A percentile compares a stretch with the other conserved stretches of the same genome.
These are phyloP conservation scores for Boletellus emodensis DNA, from an alignment of 768 basidiomycete genomes.

Conservation along the genomic window DNA sequence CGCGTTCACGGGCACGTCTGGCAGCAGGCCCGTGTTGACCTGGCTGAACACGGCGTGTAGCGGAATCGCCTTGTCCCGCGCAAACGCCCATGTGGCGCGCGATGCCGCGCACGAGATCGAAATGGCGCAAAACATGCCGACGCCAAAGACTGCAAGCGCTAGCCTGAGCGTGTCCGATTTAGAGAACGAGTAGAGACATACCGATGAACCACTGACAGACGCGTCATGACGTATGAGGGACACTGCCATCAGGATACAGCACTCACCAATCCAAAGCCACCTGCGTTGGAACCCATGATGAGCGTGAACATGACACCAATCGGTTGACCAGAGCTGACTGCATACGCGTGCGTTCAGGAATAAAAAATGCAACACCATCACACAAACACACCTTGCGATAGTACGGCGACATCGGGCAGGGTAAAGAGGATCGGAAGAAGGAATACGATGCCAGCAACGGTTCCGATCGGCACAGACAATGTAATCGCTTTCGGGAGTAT, in stretches of 20 bases:
- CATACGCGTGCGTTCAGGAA: not conserved
- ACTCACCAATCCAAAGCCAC: slow-evolving; percentile 59
- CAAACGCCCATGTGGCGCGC: slow-evolving; percentile 68
- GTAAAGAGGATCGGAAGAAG: slow-evolving; percentile 65
- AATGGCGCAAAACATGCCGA: slow-evolving; percentile 59
- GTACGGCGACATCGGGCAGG: slow-evolving; percentile 50
- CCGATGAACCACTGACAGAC: slow-evolving; percentile 39
- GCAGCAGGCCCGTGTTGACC: slow-evolving; percentile 33
- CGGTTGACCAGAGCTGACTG: slow-evolving; percentile 60
- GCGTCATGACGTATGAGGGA: not conserved
- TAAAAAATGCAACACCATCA: not conserved
- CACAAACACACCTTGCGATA: slow-evolving; percentile 45
- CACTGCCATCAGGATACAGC: not conserved
- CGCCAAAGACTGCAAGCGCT: slow-evolving; percentile 42
- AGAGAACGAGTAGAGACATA: slow-evolving; percentile 15
- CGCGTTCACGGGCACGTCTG: slow-evolving; percentile 56
- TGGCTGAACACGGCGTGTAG: slow-evolving; percentile 45
- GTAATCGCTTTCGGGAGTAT: slow-evolving; percentile 55
- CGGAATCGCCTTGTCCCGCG: slow-evolving; percentile 63
- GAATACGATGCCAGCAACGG: slow-evolving; percentile 49
- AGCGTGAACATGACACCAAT: slow-evolving; percentile 59
- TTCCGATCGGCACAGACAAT: slow-evolving; percentile 50
- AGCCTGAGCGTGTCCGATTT: not conserved
- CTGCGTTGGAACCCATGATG: slow-evolving; percentile 56
- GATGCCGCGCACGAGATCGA: slow-evolving; percentile 66